Base-by-base conservation (phyloP, 2,329 filamentous ascomycete genomes). In the Colletotrichum shisoi region DNA sequence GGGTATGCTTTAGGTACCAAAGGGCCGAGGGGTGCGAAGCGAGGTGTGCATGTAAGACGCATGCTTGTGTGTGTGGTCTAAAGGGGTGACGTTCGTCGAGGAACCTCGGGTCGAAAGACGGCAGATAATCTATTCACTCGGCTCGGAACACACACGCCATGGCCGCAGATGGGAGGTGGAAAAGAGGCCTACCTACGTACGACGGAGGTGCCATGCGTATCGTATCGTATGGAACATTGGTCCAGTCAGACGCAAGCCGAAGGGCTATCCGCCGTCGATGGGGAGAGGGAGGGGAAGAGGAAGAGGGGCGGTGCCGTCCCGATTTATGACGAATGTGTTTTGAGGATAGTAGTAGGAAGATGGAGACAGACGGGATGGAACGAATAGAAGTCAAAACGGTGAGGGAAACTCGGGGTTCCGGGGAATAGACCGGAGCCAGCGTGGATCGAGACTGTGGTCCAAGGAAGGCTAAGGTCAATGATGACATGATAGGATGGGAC, bases 191-290 rank as follows among this genome's bases (percentile, higher is more conserved):
- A 13, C 31, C 37, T 58, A 13, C 37, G 17, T 67, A 67, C 64
- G 64, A 64, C 60, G 64, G 54, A 67, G 44, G 42, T 53, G 48
- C 48, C 45, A 58, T 64, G 64, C 64, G 64, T 53, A 60, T 64
- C 64, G 64, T 53, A 60, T 64, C 60, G 53, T 37, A 54, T 48
- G 64, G 37, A n/a, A 19, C 31, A 58, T 44, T 24, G 53, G 42
- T 17, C 64, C 64, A 67, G 54, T 64, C 21, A 64, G 64, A 64
- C 40, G 60, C 42, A 45, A 64, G 53, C 53, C 64, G 60, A 40
- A 39, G 17, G 48, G 37, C 45, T 21, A 42, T 42, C 34, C 7
- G 44, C 19, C 37, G 31, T 56, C 42, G 24, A 39, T 27, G 40
- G 40, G 42, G 34, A 64, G 62, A 44, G 31, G 31, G 31, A 34